Base-by-base conservation (phyloP, 257 asterid species). In the Solanum sejunctum region DNA sequence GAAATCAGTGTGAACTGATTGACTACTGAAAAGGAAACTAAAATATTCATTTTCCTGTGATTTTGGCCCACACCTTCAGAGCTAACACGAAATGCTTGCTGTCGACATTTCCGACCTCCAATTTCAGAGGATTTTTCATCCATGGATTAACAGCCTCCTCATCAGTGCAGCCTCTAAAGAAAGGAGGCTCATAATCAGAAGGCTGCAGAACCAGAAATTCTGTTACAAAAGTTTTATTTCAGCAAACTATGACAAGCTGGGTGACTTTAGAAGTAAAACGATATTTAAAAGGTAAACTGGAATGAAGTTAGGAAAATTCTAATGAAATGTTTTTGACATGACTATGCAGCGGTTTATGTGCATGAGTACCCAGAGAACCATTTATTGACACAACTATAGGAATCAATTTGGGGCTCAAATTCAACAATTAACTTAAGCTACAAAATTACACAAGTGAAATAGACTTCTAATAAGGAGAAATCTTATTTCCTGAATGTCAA, bases 121-220 rank as follows among this genome's bases (percentile, higher is more conserved):
- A 95, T 85, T 90, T 96, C 90, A 95, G 90, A 75, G 98, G 98
- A 84, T 84, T 93, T 86, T 89, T 95, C 58, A 84, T 90, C 99
- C 99, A 96, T 41, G 97, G 90, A 90, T 95, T 92, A 70, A 86
- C 86, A 63, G 92, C 93, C 89, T 96, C 99, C 84, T 93, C 98
- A 83, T 93, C 97, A 12, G 93, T 88, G 94, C 98, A 93, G 89
- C 96, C 93, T 90, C 91, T 88, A 88, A 96, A 96, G 87, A 96
- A 96, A 11, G 99, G 99, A 81, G 98, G 99, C 89, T 96, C 99
- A 81, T 95, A 96, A 88, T 96, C 97, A 92, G 89, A 89, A 28
- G 98, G 99, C 99, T 96, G 95, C 92, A 93, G 87, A 32, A 88
- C 87, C 88, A 89, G 58, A 28, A 84, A 85, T 45, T 85, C 55